Evolutionary conservation across 23 red algal genomes (phyloP), one percentile per base, ranked within the genome.

Genomic region (Gracilaria gracilis): DNA sequence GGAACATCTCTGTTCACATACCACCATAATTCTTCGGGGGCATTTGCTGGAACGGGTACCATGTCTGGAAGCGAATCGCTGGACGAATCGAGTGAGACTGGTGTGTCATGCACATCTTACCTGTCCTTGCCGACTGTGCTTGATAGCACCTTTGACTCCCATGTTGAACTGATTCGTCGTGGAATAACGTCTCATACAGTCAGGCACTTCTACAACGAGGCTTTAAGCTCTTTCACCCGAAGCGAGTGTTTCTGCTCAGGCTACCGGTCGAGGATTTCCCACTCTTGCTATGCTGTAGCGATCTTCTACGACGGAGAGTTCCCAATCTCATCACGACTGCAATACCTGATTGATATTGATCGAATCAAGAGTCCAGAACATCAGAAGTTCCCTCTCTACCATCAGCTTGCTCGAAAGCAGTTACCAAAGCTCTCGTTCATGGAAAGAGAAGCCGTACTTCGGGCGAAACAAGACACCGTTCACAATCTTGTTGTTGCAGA

Each of bases 371-470:
- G 40, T 21, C 11, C 15, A 24, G 24, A 75, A 46, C 24, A 46
- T 48, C 69, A 75, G 36, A 75, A 75, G 69, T 75, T 75, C 33
- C 69, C 69, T 7, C 38, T 75, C 13, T 75, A 75, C n/a, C 69
- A 75, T 17, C 23, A 48, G n/a, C 23, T 46, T 40, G 69, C 69
- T 8, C 7, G 3, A 19, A 75, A 40, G 7, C 69, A 35, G 8
- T 46, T 75, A 8, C 69, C 69, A 29, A 21, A 44, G 14, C 34
- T 75, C 16, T 75, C 69, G 11, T 46, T n/a, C 9, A 23, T 24
- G 40, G 38, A 75, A 27, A 75, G 27, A 46, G 19, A 1, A 7
- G 40, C 40, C 5, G 33, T 75, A 36, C 38, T 23, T 23, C 35
- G 14, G 37, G 36, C 69, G 46, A 75, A 75, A 17, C 23, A 46